Evolutionary conservation across 108 stramenopile genomes (phyloP), one percentile per base, ranked within the genome.

Genomic region (Stephanodiscus minutulus): DNA sequence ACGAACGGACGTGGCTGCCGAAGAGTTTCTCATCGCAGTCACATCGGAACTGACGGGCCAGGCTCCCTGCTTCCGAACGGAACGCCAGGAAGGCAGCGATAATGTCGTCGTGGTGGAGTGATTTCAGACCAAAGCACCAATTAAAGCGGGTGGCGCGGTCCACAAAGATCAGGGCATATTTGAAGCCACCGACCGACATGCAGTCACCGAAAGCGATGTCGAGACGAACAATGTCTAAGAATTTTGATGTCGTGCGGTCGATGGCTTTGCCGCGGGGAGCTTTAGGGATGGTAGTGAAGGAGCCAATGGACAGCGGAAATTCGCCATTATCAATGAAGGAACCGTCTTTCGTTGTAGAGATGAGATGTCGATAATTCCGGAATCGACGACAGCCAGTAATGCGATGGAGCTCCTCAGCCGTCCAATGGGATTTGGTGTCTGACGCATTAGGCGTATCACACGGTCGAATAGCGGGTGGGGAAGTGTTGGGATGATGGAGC

Each of bases 141-240:
- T 11, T 22, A 9, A 56, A 72, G 1, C 62, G 50, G 3, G 62
- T 72, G 1, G 62, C 73, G 0, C 39, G 64, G 53, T 74, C 56
- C 5, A 74, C 66, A 7, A 74, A 15, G 15, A 67, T 13, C 3
- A 74, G 43, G 3, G 58, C 66, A 60, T 67, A 74, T 1, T 68
- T 33, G 17, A 41, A 76, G 0, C 73, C 73, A 12, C 55, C 54
- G 10, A 59, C 44, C 18, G 47, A 46, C 6, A 74, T 11, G 20
- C 73, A 55, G 54, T 68, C 67, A 3, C 73, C 73, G 61, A 58
- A 73, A 0, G 28, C 64, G 1, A 73, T 66, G 53, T 73, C 72
- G 0, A 66, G 10, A 21, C 57, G 67, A 17, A 68, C 66, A 21
- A 64, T 72, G 39, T 72, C 71, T 0, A 72, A 24, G n/a, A 15